These are phyloP conservation scores for Gossypioides kirkii DNA, from an alignment of 345 rosid species.

Conservation along the genomic window DNA sequence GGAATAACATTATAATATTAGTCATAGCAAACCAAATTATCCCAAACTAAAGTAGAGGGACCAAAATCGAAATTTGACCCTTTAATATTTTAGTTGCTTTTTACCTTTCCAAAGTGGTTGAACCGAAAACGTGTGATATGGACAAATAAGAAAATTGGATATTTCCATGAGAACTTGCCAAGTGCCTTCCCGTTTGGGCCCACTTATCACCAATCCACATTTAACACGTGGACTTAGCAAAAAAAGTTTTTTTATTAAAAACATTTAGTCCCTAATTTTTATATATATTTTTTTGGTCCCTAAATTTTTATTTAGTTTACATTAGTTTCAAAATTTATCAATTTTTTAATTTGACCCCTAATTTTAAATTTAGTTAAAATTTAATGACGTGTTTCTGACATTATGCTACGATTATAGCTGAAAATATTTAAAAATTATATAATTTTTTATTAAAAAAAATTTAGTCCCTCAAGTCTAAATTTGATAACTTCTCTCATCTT, in stretches of 20 bases:
- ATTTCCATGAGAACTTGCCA: not conserved
- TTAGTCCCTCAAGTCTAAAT: too few relatives aligned
- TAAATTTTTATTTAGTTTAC: too few relatives aligned
- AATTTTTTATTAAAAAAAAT: too few relatives aligned
- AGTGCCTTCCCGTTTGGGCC: not conserved
- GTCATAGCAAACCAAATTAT: not conserved
- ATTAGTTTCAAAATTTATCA: too few relatives aligned
- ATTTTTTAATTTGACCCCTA: too few relatives aligned
- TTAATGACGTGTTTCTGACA: too few relatives aligned
- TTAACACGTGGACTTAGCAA: not conserved
- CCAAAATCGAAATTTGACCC: not conserved
- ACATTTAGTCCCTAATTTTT: too few relatives aligned
- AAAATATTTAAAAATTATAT: too few relatives aligned
- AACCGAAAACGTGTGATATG: not conserved
- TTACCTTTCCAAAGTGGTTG: not conserved
- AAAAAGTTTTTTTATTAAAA: not conserved
- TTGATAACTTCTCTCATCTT: too few relatives aligned
- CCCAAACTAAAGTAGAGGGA: not conserved
- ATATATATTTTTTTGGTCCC: not conserved
- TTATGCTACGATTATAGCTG: too few relatives aligned
- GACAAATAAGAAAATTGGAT: not conserved
- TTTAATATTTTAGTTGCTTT: not conserved
- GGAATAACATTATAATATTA: too few relatives aligned
- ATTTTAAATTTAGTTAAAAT: too few relatives aligned
- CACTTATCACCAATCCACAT: not conserved